phyloP scores from a whole-genome alignment of 129 eudicot genomes.

The Chrysanthemum makinoi region DNA sequence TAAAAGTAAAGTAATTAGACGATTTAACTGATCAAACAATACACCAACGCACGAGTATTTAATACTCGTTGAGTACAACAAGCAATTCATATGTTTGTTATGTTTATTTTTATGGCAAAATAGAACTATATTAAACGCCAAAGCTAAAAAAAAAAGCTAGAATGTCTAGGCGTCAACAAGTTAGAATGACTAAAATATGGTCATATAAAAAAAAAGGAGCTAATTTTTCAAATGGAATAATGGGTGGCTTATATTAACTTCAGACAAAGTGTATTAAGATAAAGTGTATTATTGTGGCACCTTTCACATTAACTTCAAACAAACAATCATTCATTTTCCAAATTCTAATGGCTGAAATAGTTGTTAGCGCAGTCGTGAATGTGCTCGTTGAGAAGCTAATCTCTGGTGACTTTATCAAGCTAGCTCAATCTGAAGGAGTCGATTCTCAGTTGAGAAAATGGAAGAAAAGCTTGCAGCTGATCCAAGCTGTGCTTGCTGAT shows the following conservation, averaged over 20 bases:
- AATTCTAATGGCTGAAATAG: neutral
- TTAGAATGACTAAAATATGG: no score
- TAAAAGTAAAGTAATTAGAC: no score
- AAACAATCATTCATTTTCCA: neutral
- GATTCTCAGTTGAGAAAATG: neutral
- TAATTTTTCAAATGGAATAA: neutral
- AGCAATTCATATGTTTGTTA: no score
- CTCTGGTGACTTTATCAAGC: neutral
- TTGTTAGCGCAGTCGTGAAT: neutral
- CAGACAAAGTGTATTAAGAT: neutral
- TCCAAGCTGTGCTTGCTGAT: neutral
- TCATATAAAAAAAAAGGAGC: no score
- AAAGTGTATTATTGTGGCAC: no score
- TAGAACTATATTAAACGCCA: no score
- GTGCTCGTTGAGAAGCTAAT: neutral
- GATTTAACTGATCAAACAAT: no score
- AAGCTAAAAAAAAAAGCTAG: no score
- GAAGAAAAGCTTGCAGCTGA: neutral
- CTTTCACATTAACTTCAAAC: neutral
- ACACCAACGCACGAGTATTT: no score
- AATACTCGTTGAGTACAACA: no score
- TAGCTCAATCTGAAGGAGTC: neutral
- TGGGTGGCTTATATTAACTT: neutral
- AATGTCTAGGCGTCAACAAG: no score
- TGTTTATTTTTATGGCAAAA: no score